phyloP scores from a whole-genome alignment of 345 rosid species.

The Eucalyptus victrix region DNA sequence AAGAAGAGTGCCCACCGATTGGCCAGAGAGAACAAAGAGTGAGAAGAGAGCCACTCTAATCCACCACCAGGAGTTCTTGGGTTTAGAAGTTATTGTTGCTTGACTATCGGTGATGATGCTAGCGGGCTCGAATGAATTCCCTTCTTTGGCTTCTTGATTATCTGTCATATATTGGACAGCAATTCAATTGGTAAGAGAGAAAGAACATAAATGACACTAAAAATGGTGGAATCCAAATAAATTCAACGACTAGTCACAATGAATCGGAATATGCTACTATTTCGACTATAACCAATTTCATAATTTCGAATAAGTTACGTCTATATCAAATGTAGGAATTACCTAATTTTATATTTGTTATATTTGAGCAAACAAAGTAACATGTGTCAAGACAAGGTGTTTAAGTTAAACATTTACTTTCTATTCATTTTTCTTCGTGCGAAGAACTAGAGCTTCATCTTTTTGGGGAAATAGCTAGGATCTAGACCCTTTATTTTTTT shows the following conservation, averaged over 20 bases:
- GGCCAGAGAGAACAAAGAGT: constrained; percentile 13
- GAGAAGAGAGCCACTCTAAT: constrained; percentile 14
- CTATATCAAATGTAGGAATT: not conserved
- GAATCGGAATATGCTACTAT: not conserved
- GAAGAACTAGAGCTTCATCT: not conserved
- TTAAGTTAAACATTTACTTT: not conserved
- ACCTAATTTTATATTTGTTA: not conserved
- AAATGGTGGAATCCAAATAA: not conserved
- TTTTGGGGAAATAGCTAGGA: not conserved
- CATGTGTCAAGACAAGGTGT: not conserved
- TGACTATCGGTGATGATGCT: not conserved
- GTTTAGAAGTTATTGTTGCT: not conserved
- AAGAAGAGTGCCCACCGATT: constrained; percentile 14
- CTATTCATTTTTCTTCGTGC: not conserved
- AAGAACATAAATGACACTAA: not conserved
- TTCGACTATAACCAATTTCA: not conserved
- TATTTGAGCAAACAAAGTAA: not conserved
- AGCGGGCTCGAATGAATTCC: not conserved
- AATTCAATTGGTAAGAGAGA: not conserved
- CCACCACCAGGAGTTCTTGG: constrained; percentile 12
- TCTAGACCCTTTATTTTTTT: not conserved
- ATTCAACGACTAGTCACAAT: not conserved
- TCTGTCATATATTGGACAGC: not conserved
- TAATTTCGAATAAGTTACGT: not conserved
- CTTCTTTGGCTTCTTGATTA: constrained; percentile 4